phyloP scores from a whole-genome alignment of 345 rosid species.

The Kandelia obovata region DNA sequence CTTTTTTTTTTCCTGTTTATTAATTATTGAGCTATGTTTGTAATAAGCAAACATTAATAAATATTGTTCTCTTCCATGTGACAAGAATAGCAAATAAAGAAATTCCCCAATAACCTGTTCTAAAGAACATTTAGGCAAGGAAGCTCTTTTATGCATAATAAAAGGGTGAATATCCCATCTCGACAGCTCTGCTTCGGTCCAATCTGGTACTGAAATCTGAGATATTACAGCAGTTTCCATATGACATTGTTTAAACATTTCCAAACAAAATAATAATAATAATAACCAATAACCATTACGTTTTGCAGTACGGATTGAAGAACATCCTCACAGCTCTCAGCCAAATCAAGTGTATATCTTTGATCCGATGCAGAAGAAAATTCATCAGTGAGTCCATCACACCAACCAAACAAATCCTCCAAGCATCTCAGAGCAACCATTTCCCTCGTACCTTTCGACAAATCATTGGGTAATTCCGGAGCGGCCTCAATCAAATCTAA shows the following conservation, averaged over 20 bases:
- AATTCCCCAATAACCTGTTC: slow-evolving; percentile 34
- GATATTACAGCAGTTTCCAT: neutral
- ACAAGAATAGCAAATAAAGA: neutral
- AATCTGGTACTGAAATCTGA: slow-evolving; percentile 31
- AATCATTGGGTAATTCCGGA: slow-evolving; percentile 30
- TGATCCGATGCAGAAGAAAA: slow-evolving; percentile 17
- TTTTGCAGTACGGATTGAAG: slow-evolving; percentile 33
- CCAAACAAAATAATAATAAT: neutral
- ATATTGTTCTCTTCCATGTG: no score
- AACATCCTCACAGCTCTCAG: slow-evolving; percentile 45
- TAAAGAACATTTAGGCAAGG: slow-evolving; percentile 43
- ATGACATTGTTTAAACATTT: neutral
- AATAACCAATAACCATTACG: slow-evolving; percentile 22
- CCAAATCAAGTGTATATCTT: slow-evolving; percentile 28
- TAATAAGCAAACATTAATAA: no score
- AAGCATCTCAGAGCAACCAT: slow-evolving; percentile 54
- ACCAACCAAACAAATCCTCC: slow-evolving; percentile 43
- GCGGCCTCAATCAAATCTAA: slow-evolving; percentile 45
- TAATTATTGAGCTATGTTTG: no score
- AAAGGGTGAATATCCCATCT: slow-evolving; percentile 51
- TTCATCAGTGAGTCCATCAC: slow-evolving; percentile 10
- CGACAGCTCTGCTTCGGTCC: slow-evolving; percentile 33
- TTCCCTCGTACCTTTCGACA: slow-evolving; percentile 39
- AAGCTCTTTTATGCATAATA: slow-evolving; percentile 46
- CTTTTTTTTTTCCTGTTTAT: no score